Base-by-base conservation (phyloP, 2,329 filamentous ascomycete genomes). In the Arachnopeziza araneosa region DNA sequence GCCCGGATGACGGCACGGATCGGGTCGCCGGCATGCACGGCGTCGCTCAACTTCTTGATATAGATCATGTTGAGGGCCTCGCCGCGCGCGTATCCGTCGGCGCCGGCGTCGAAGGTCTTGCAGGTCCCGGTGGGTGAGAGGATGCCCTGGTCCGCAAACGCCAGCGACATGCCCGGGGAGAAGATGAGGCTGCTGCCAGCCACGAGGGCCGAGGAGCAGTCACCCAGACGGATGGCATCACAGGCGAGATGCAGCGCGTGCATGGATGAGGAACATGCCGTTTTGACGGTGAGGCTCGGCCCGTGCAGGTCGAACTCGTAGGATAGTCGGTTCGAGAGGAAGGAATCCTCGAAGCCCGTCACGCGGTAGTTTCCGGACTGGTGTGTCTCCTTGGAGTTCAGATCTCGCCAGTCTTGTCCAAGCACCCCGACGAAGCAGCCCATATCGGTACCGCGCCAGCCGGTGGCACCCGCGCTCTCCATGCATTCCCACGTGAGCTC, bases 11-110 rank as follows among this genome's bases (percentile, higher is more conserved):
- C 75, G 5, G 77, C 79, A 7, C 80, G 77, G 57, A 85, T 81
- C 0, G 79, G 79, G 67, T 88, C 83, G 21, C 82, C 81, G 64
- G 84, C 81, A 8, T 74, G 74, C 5, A 88, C 65, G 1, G 85
- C 86, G 67, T 84, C 80, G 8, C 75, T 73, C 0, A 88, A 72
- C 1, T 77, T 77, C 71, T 88, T 88, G 52, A 89, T 67, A 4
- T 86, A 67, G 1, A 88, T 70, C 9, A 82, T 76, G 0, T 78
- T 82, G 24, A 83, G 75, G 0, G 84, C 86, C 66, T 89, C 86
- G 84, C 85, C 49, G 84, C 76, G 17, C 0, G 80, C 83, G 65
- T 88, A 89, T 0, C 86, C 86, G 60, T 84, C 80, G 23, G 83
- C 86, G 1, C 78, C 75, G 21, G 76, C 67, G 63, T 87, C 84